phyloP scores from a whole-genome alignment of 2,329 filamentous ascomycete species.

The Nannizzia gypsea region DNA sequence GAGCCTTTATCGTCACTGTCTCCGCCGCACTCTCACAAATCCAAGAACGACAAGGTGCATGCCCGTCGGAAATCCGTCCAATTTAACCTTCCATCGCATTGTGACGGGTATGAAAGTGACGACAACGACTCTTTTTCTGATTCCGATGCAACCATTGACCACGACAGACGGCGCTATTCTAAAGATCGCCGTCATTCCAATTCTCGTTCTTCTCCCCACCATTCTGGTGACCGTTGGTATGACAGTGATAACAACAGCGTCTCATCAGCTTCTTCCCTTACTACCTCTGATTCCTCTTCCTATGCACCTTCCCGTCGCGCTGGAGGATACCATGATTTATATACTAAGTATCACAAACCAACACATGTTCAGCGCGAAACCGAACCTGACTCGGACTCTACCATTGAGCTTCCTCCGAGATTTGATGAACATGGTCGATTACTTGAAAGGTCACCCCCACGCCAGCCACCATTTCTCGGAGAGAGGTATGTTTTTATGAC shows the following conservation, averaged over 20 bases:
- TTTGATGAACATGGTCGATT: constrained; percentile 24
- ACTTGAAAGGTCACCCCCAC: background rate
- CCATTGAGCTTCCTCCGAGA: constrained; percentile 24
- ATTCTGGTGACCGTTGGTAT: background rate
- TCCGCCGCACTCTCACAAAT: constrained; percentile 8
- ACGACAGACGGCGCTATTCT: constrained; percentile 7
- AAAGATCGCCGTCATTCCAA: background rate
- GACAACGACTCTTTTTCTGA: constrained; percentile 31
- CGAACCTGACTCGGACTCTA: constrained; percentile 20
- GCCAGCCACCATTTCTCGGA: background rate
- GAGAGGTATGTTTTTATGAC: background rate
- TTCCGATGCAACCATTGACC: constrained; percentile 15
- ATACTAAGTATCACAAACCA: background rate
- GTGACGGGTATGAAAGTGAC: constrained; percentile 32
- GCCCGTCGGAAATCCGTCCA: constrained; percentile 12
- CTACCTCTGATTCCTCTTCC: background rate
- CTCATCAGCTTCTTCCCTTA: background rate
- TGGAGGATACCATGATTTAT: background rate
- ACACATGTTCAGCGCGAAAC: background rate
- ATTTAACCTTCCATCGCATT: constrained; percentile 12
- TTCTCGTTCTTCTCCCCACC: background rate
- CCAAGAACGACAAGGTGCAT: constrained; percentile 16
- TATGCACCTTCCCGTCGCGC: background rate
- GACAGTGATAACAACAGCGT: background rate
- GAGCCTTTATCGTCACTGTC: background rate